A percentile compares a stretch with the other conserved stretches of the same genome.
These are phyloP conservation scores for Candida tetrigidarum DNA, from an alignment of 1,139 yeast genomes.

Conservation along the genomic window DNA sequence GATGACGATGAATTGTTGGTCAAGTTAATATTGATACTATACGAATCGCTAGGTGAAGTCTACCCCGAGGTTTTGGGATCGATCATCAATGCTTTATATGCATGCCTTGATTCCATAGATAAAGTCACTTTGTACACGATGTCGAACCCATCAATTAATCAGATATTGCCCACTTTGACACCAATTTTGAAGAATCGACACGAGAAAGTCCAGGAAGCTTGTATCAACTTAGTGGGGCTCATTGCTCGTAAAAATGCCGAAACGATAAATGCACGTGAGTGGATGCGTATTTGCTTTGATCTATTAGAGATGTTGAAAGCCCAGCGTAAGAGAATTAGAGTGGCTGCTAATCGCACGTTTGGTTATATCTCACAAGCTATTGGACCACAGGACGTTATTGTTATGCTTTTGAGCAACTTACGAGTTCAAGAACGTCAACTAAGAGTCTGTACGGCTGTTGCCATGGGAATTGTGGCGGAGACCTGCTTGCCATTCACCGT, in stretches of 20 bases:
- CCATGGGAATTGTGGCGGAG: conserved; percentile 96
- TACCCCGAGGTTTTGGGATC: conserved; percentile 95
- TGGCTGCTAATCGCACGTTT: conserved; percentile 89
- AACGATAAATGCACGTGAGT: conserved; percentile 87
- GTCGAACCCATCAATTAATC: conserved; percentile 81
- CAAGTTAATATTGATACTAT: conserved; percentile 75
- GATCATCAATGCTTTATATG: conserved; percentile 68
- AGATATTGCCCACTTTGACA: conserved; percentile 83
- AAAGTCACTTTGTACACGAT: conserved; percentile 57
- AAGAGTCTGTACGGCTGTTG: conserved; percentile 97
- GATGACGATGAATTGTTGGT: conserved; percentile 60
- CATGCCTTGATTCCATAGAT: conserved; percentile 41
- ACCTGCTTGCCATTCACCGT: conserved; percentile 94
- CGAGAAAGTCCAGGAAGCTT: conserved; percentile 88
- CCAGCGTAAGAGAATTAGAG: conserved; percentile 74
- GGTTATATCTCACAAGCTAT: conserved; percentile 91
- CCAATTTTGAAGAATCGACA: conserved; percentile 92
- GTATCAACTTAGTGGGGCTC: conserved; percentile 78
- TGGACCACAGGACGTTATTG: conserved; percentile 95
- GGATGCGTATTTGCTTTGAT: conserved; percentile 98
- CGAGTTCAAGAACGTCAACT: conserved; percentile 95
- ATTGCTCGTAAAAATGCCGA: conserved; percentile 88
- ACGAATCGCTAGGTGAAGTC: conserved; percentile 93
- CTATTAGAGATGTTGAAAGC: conserved; percentile 88
- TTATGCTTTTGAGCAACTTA: conserved; percentile 80